phyloP scores from a whole-genome alignment of 2,329 filamentous ascomycete species.

The Achaetomium macrosporum region DNA sequence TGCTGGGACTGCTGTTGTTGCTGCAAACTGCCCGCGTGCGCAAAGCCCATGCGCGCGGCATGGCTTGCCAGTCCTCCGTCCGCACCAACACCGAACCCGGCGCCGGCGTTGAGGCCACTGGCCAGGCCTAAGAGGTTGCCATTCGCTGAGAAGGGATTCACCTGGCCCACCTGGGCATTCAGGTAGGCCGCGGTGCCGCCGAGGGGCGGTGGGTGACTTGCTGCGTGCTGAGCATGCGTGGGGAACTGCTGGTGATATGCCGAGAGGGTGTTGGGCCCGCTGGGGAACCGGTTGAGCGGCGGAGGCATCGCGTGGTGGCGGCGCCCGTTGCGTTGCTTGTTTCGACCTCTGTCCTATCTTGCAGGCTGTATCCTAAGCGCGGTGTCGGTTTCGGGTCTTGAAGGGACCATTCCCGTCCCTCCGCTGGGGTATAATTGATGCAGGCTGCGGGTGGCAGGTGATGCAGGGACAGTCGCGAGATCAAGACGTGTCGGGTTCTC shows the following conservation, averaged over 20 bases:
- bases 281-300: slow-evolving; percentile 41
- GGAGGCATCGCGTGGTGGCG: slow-evolving; percentile 35
- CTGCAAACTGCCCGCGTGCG: slow-evolving; percentile 59
- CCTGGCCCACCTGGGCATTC: slow-evolving; percentile 55
- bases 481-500: neutral
- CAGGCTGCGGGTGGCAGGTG: neutral
- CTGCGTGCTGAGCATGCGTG: slow-evolving; percentile 46
- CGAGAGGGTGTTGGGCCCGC: slow-evolving; percentile 40
- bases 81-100: slow-evolving; percentile 46
- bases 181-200: slow-evolving; percentile 66
- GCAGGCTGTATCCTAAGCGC: slow-evolving; percentile 17
- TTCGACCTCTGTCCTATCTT: slow-evolving; percentile 15
- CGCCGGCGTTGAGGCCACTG: slow-evolving; percentile 44
- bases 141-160: slow-evolving; percentile 61
- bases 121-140: slow-evolving; percentile 52
- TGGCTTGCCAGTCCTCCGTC: slow-evolving; percentile 76
- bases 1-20: slow-evolving; percentile 38
- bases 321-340: slow-evolving; percentile 15
- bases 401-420: slow-evolving; percentile 20
- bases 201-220: slow-evolving; percentile 46
- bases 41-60: slow-evolving; percentile 81
- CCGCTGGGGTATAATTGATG: neutral
- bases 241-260: slow-evolving; percentile 49
- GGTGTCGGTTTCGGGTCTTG: slow-evolving; percentile 10
- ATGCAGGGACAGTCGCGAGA: slow-evolving; percentile 5